Evolutionary conservation across 148 eudicot genomes (phyloP), one percentile per base, ranked within the genome.

Genomic region (Rhododendron williamsianum): DNA sequence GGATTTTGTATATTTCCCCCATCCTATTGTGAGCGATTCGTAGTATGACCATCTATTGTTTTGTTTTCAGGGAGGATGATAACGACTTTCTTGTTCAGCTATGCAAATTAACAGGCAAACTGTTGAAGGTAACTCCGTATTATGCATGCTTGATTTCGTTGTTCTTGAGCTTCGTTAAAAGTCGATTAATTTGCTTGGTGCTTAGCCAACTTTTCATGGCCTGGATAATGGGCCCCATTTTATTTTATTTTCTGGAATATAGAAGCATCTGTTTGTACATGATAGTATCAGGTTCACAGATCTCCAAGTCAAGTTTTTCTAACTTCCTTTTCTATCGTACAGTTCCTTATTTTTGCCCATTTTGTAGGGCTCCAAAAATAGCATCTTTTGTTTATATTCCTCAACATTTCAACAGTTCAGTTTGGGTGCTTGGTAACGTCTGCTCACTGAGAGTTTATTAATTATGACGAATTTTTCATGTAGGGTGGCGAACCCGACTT

Each of bases 401-500:
- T 23, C 3, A 2, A 46, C 30, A 2, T 49, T 27, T 80, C 21
- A 80, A 12, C 6, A 9, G 63, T 30, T 76, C 80, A 46, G 63
- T 82, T 51, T 45, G 54, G 25, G 41, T 71, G 76, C 79, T 54
- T 19, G 23, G 51, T 76, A 38, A 76, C 12, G 3, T 18, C 27
- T 3, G 16, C 2, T 58, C 23, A 9, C 71, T 58, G 60, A 7
- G 0, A 51, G 65, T 80, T 23, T 19, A 7, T 16, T 36, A 74
- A 16, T 73, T 67, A 25, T 0, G n/a, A 25, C 80, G 38, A 38
- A 18, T 80, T 15, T 60, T 84, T n/a, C 86, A 63, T 54, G 21
- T 85, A 94, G 98, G 98, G 95, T 52, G 99, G 98, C 38, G 98
- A 96, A 85, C 98, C 98, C 19, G 99, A 96, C 87, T 80, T 88